Base-by-base conservation (phyloP, 176 grass and related monocot species). In the Oryza brachyantha region DNA sequence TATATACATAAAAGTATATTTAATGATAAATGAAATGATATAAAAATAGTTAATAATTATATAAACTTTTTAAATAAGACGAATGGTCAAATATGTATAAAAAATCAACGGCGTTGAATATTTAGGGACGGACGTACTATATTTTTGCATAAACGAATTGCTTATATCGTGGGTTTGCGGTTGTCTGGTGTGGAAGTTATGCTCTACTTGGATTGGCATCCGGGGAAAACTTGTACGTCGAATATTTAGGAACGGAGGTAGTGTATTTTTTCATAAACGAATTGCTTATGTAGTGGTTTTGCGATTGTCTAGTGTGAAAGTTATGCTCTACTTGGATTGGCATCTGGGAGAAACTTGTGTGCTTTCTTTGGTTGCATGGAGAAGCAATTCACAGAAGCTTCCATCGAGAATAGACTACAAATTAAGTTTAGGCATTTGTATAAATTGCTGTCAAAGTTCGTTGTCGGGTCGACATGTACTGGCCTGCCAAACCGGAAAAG, bases 321-420 rank as follows among this genome's bases (percentile, higher is more conserved):
- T 2, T 19, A 10, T 73, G 45, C 70, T 48, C 32, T 29, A 9
- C 39, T 45, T 72, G 6, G 41, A 11, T 43, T 12, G 26, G 29
- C 28, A 48, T 12, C 28, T 8, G 29, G 45, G 48, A 12, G 16
- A 57, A 57, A 8, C 5, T 36, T 36, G 0, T 3, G 2, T 36
- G n/a, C 9, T 36, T 54, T 12, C 63, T 68, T 38, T 39, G 29
- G 61, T 26, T 2, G 29, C 25, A 26, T 19, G 62, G n/a, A 37
- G 19, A 79, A 68, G 8, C 32, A 55, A 54, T 24, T 4, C 13
- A 7, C 8, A 78, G 61, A 79, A 79, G 64, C 76, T 67, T 68
- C 76, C 31, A 38, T 17, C 5, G 8, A 31, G 9, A 74, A 59
- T 38, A 25, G 13, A 11, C 35, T 55, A 8, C 7, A 21, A 64